phyloP scores from a whole-genome alignment of 1,284 basidiomycete species.

The Boletus mariae region DNA sequence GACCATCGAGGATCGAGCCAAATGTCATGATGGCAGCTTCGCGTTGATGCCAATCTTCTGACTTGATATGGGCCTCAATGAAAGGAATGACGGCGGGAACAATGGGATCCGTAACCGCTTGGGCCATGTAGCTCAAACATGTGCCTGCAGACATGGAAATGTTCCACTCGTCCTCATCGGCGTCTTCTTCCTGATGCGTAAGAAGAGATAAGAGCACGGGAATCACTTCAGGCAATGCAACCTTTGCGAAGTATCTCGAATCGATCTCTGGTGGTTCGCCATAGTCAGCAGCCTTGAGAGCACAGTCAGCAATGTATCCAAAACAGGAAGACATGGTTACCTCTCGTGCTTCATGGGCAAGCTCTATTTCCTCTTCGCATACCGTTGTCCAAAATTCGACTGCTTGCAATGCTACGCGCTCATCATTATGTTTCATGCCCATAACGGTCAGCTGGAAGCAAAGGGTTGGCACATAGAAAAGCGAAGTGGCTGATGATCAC shows the following conservation, averaged over 20 bases:
- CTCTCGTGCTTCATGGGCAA: constrained; percentile 91
- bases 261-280: constrained; percentile 87
- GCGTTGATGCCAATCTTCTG: constrained; percentile 89
- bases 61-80: constrained; percentile 94
- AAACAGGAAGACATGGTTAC: constrained; percentile 37
- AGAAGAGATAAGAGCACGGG: constrained; percentile 89
- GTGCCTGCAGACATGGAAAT: constrained; percentile 97
- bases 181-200: constrained; percentile 93
- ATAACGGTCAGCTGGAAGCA: constrained; percentile 83
- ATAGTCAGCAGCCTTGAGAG: constrained; percentile 76
- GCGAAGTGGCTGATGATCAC: constrained; percentile 31
- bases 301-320: constrained; percentile 6
- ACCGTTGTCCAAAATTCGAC: constrained; percentile 99
- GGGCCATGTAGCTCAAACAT: constrained; percentile 85
- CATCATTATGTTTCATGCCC: constrained; percentile 94
- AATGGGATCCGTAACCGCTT: constrained; percentile 88
- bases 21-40: constrained; percentile 99
- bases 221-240: constrained; percentile 91
- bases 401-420: constrained; percentile 91
- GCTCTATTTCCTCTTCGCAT: constrained; percentile 95
- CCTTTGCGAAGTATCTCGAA: constrained; percentile 90
- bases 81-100: constrained; percentile 95
- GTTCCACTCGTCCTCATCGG: constrained; percentile 99
- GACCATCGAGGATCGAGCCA: constrained; percentile 95
- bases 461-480: constrained; percentile 21